Base-by-base conservation (phyloP, 257 asterid species). In the Petunia secreta region DNA sequence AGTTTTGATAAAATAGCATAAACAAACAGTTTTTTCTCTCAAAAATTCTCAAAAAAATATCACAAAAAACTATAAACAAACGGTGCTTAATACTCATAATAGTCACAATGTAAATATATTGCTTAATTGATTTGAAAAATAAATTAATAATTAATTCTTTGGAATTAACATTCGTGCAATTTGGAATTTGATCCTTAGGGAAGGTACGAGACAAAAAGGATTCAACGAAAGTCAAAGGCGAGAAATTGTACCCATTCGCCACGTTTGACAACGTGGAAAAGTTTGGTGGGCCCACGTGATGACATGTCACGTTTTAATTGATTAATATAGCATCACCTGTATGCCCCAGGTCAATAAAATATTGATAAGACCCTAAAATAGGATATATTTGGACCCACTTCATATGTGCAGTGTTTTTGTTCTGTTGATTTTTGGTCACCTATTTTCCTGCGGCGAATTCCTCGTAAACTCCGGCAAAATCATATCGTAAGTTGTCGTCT, bases 341-440 rank as follows among this genome's bases (percentile, higher is more conserved):
- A 6, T 44, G 62, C 5, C 77, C 77, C 55, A 50, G 2, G 11
- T 50, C 48, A 34, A 73, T 11, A 8, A 25, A 25, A 8, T 52
- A 7, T 48, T 37, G 6, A 10, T 6, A 73, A 50, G 77, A 25
- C 46, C 44, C 8, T 9, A 37, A 63, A 9, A 36, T 8, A 3
- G 71, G 15, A 13, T 13, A 25, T 25, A 25, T 64, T 64, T 3
- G 83, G 78, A 41, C 60, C 60, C 60, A 71, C 76, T 44, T 16
- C 10, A 36, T 1, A 48, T 66, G n/a, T 34, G 15, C 62, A 55
- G 74, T 5, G 36, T 66, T 71, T 71, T 71, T 46, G 43, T 48
- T 34, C 59, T 25, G 59, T 48, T 3, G 77, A 34, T 34, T 50
- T 50, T 15, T 25, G 25, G 40, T 50, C 50, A 25, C 62, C 4